These are phyloP conservation scores for Fraxinus anomala DNA, from an alignment of 257 asterid species.

Conservation along the genomic window DNA sequence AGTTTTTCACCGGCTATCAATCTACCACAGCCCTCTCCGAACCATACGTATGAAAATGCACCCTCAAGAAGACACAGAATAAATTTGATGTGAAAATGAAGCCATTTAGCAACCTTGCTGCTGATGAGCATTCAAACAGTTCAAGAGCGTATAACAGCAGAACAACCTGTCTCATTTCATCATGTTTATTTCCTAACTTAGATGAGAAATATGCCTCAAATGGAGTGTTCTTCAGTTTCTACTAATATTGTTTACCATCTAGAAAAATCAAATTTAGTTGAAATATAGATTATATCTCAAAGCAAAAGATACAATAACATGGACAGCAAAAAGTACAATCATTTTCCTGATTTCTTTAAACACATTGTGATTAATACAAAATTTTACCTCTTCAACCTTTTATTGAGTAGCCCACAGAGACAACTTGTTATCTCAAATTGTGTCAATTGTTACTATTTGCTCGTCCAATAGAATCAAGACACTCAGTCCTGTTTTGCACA, in stretches of 20 bases:
- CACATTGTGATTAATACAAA: not conserved
- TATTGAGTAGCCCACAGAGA: not conserved
- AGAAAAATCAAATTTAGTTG: conserved; percentile 15
- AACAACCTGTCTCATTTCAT: not conserved
- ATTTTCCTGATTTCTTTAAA: conserved; percentile 39
- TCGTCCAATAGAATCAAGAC: conserved; percentile 29
- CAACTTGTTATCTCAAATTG: not conserved
- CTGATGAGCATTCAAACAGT: not conserved
- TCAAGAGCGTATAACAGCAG: not conserved
- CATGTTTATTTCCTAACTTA: not conserved
- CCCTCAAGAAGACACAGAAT: no score
- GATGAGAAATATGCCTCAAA: no score
- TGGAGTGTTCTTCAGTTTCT: conserved; percentile 4
- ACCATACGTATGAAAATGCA: no score
- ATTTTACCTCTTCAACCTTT: no score
- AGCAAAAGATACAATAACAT: conserved; percentile 22
- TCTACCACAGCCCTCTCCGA: no score
- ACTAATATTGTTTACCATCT: not conserved
- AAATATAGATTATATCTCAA: conserved; percentile 21
- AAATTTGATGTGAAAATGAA: not conserved
- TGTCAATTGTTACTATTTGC: not conserved
- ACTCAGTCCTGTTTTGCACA: conserved; percentile 32
- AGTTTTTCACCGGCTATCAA: no score
- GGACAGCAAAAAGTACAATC: conserved; percentile 30
- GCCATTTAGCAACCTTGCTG: not conserved